Conservation (phyloP, 2,329 filamentous ascomycete species). For the Aspergillus aculeatinus region DNA sequence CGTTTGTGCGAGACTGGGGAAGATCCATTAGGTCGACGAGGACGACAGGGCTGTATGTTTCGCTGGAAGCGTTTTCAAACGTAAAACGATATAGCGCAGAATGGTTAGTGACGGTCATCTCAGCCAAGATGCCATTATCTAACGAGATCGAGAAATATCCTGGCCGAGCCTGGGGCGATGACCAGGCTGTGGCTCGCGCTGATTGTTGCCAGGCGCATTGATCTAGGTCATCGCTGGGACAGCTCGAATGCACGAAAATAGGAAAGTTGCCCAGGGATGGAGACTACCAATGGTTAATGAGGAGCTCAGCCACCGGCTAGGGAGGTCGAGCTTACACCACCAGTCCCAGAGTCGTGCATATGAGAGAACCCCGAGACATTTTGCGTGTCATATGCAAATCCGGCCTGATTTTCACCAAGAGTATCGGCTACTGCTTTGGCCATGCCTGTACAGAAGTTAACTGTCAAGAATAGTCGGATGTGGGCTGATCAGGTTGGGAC, state of each 20-base stretch:
- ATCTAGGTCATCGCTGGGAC: conserved; percentile 61
- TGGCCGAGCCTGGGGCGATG: conserved; percentile 57
- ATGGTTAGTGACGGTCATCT: conserved; percentile 68
- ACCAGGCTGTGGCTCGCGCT: conserved; percentile 51
- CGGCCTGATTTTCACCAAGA: conserved; percentile 55
- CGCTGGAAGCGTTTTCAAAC: conserved; percentile 43
- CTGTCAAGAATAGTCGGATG: not conserved
- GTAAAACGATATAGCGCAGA: conserved; percentile 65
- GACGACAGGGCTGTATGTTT: conserved; percentile 56
- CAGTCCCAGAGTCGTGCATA: conserved; percentile 56
- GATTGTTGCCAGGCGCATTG: conserved; percentile 60
- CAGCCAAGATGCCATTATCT: conserved; percentile 57
- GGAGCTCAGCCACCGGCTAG: not conserved
- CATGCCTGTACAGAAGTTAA: conserved; percentile 39
- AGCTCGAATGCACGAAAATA: conserved; percentile 65
- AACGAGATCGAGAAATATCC: conserved; percentile 66
- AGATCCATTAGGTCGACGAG: conserved; percentile 66
- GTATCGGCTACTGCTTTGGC: conserved; percentile 59
- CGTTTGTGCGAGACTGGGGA: conserved; percentile 60
- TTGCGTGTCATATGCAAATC: conserved; percentile 54
- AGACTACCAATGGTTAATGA: conserved; percentile 21
- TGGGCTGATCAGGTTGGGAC: conserved; percentile 12
- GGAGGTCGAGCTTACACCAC: conserved; percentile 37
- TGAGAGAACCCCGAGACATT: conserved; percentile 53
- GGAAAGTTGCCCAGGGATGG: conserved; percentile 68